Base-by-base conservation (phyloP, 2,329 filamentous ascomycete species). In the Allantophomopsis lycopodina region DNA sequence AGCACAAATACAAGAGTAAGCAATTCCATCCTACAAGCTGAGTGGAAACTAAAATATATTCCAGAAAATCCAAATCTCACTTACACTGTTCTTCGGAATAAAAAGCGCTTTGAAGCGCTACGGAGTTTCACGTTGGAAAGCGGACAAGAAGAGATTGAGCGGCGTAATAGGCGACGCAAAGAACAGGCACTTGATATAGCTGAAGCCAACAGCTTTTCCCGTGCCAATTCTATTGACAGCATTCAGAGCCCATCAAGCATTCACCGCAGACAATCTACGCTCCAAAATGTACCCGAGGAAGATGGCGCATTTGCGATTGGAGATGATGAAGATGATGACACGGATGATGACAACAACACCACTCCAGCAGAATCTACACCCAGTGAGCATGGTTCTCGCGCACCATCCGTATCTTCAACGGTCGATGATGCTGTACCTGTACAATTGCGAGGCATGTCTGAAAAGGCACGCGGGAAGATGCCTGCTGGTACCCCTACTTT, bases 381-480 rank as follows among this genome's bases (percentile, higher is more conserved):
- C 2, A 77, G 76, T 58, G 64, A 82, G 56, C 62, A 71, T 44
- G 60, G 77, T 50, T 68, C 72, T 45, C 71, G 77, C 31, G 73
- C 80, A 16, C 79, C 83, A 4, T 89, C 84, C 0, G 66, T 82
- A 15, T 74, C 76, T 20, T 75, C 74, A 0, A 66, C 67, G 32
- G 62, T 73, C 1, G 86, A 93, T 43, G 87, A 93, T 44, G 80
- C 82, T 4, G 75, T 94, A 8, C 87, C 86, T 12, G 69, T 78
- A 15, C 88, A 95, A 55, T 58, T 94, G 21, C 75, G 85, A 42
- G 87, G 87, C 40, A 94, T 96, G 84, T 95, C 89, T 15, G 91
- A 96, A 60, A 98, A 96, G 58, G 91, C 91, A 13, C 71, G 91
- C 37, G 91, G 91, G 7, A 98, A 98, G 60, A 86, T 94, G 77